Percentiles rank a stretch among this genome's conserved stretches.
These are phyloP conservation scores for Calonectria fujianensis DNA, from an alignment of 2,329 filamentous ascomycete species.

Conservation along the genomic window DNA sequence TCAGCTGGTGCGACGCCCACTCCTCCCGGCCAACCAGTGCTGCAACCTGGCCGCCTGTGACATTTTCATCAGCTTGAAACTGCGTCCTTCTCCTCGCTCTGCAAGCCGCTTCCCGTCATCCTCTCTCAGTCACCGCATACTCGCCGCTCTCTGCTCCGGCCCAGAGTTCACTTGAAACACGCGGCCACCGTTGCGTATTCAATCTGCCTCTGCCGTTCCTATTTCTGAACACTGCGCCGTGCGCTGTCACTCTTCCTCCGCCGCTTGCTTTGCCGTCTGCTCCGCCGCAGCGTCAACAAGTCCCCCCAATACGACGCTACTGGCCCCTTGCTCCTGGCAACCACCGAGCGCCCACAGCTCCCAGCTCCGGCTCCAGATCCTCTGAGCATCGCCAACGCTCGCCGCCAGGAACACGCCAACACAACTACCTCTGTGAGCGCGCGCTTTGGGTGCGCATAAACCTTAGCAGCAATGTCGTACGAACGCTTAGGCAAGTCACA, in stretches of 20 bases:
- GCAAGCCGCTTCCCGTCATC: conserved; percentile 24
- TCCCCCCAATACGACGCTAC: conserved; percentile 33
- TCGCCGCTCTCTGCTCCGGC: conserved; percentile 9
- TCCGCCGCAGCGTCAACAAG: conserved; percentile 40
- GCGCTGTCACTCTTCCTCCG: not conserved
- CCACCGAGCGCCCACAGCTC: conserved; percentile 38
- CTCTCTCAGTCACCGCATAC: not conserved
- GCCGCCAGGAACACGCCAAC: conserved; percentile 37
- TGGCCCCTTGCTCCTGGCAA: conserved; percentile 48
- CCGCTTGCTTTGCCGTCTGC: conserved; percentile 11
- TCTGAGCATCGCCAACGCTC: conserved; percentile 16
- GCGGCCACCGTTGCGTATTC: conserved; percentile 7
- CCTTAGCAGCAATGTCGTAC: conserved; percentile 77
- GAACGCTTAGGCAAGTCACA: conserved; percentile 80
- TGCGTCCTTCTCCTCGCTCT: conserved; percentile 39
- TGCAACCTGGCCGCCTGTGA: conserved; percentile 40
- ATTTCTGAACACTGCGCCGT: conserved; percentile 10
- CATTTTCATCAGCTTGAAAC: conserved; percentile 55
- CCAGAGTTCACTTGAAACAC: conserved; percentile 26
- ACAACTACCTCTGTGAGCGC: conserved; percentile 31
- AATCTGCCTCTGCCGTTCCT: conserved; percentile 3
- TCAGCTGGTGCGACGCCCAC: conserved; percentile 37
- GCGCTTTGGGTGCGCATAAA: conserved; percentile 53
- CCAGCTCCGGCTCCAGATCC: not conserved
- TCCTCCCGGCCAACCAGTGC: conserved; percentile 43